A percentile compares a stretch with the other conserved stretches of the same genome.
These are phyloP conservation scores for Erigeron canadensis DNA, from an alignment of 129 eudicot species.

Conservation along the genomic window DNA sequence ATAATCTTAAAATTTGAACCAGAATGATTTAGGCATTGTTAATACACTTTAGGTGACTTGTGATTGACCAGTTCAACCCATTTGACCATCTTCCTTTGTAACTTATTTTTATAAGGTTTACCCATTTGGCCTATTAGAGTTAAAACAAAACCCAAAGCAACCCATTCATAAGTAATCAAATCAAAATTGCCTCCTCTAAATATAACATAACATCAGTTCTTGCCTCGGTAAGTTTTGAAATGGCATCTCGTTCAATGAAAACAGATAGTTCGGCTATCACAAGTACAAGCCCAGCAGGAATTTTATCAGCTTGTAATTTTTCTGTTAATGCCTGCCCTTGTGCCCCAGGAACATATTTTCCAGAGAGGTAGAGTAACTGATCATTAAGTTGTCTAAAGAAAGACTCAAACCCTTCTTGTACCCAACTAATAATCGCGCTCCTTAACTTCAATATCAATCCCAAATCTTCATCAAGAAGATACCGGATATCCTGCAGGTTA, in stretches of 20 bases:
- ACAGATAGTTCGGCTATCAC: conserved; percentile 74
- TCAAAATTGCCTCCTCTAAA: not conserved
- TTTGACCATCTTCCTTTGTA: not conserved
- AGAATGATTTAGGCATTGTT: conserved; percentile 1
- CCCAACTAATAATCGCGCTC: conserved; percentile 66
- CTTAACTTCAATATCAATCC: conserved; percentile 65
- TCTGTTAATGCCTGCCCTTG: conserved; percentile 43
- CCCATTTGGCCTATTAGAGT: not conserved
- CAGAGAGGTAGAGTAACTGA: conserved; percentile 65
- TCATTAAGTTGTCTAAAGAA: conserved; percentile 66
- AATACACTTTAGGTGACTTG: not conserved
- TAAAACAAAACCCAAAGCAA: not conserved
- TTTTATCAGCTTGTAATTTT: conserved; percentile 51
- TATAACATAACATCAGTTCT: conserved; percentile 21
- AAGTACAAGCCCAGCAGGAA: conserved; percentile 85
- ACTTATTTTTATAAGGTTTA: not conserved
- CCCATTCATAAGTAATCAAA: not conserved
- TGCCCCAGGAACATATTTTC: conserved; percentile 40
- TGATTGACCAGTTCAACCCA: not conserved
- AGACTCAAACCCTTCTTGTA: conserved; percentile 87
- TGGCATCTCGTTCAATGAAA: conserved; percentile 74
- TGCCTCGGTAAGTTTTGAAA: conserved; percentile 89
- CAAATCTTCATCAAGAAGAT: conserved; percentile 71
- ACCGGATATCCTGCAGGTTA: conserved; percentile 55
- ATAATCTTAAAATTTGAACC: not conserved